Evolutionary conservation across 164 flowering plant genomes (phyloP).

Genomic region (Hamamelis virginiana): DNA sequence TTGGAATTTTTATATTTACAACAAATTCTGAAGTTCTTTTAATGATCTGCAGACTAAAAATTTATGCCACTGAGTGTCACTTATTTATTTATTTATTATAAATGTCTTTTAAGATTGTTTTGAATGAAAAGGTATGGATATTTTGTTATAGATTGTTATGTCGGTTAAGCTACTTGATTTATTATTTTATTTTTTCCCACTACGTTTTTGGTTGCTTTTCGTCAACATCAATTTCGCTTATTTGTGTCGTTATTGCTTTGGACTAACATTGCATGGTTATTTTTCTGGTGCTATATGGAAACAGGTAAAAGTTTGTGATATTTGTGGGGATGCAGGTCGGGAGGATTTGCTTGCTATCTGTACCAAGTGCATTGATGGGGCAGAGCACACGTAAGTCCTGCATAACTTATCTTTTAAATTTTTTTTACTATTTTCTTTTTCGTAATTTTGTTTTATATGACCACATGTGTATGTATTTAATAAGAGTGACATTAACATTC

Average conservation of each 20-base stretch:
- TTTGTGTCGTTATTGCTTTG: neutral
- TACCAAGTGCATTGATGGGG: slow-evolving; percentile 79
- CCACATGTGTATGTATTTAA: neutral
- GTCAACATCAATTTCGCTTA: neutral
- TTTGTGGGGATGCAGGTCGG: slow-evolving; percentile 86
- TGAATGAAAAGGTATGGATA: too few species aligned
- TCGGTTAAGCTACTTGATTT: neutral
- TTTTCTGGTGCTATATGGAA: neutral
- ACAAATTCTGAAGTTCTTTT: too few species aligned
- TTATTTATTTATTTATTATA: too few species aligned
- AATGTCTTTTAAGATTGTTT: too few species aligned
- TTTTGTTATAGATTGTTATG: too few species aligned
- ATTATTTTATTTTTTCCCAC: neutral
- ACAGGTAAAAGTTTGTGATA: slow-evolving; percentile 88
- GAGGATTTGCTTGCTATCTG: slow-evolving; percentile 74
- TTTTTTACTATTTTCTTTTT: neutral
- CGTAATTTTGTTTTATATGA: neutral
- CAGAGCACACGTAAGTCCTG: slow-evolving; percentile 75
- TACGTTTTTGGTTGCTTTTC: neutral
- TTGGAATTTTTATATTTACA: too few species aligned
- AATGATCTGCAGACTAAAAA: too few species aligned
- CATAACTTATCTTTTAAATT: neutral
- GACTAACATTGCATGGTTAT: neutral
- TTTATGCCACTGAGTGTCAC: too few species aligned
- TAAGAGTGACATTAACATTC: neutral